These are phyloP conservation scores for Rhodomyrtus psidioides DNA, from an alignment of 441 rosid species.

Conservation along the genomic window DNA sequence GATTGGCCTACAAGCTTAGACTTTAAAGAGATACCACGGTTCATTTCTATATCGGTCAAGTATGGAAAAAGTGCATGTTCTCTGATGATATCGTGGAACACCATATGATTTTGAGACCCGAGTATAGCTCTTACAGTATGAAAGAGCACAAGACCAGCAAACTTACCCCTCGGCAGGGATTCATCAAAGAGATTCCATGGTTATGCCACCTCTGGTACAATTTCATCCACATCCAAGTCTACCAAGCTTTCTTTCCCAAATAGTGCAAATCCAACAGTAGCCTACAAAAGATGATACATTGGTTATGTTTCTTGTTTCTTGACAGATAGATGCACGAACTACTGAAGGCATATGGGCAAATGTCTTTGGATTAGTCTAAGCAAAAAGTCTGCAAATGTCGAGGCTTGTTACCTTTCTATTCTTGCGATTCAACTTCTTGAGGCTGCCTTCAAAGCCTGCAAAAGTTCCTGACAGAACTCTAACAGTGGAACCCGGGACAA, in stretches of 20 bases:
- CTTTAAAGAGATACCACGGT: not conserved
- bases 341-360: not conserved
- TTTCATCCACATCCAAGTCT: constrained; percentile 65
- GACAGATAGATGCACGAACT: not conserved
- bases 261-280: constrained; percentile 65
- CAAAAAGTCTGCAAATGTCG: not conserved
- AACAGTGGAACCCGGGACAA: constrained; percentile 55
- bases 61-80: not conserved
- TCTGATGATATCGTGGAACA: not conserved
- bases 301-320: not conserved
- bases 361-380: not conserved
- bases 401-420: constrained; percentile 49
- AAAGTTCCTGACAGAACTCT: constrained; percentile 66
- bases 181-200: not conserved
- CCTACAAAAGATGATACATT: constrained; percentile 38
- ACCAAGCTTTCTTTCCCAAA: constrained; percentile 83
- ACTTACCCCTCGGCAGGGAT: not conserved
- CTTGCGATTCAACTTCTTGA: constrained; percentile 63
- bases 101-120: not conserved
- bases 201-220: constrained; percentile 39
- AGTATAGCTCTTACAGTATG: not conserved
- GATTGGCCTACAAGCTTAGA: not conserved
- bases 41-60: not conserved
- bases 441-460: constrained; percentile 62
- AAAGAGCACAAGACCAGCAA: not conserved